phyloP scores from a whole-genome alignment of 768 basidiomycete species.

The Coprinopsis cinerea region DNA sequence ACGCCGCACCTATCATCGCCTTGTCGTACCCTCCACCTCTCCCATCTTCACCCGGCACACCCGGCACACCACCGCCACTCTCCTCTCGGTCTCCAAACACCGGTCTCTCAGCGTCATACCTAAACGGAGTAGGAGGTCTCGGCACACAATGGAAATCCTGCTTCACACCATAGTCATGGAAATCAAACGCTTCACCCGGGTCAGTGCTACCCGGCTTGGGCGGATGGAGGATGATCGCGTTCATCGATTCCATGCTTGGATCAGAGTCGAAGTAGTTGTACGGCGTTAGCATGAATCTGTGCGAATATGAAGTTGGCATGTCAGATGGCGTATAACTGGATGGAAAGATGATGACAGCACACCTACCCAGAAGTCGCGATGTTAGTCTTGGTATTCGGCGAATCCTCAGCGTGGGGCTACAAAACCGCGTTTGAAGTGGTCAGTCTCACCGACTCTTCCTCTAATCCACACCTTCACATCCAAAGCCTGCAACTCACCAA shows the following conservation, averaged over 20 bases:
- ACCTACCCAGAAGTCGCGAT: slow-evolving; percentile 46
- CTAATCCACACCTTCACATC: too few species aligned
- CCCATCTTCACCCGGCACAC: not conserved
- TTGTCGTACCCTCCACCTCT: not conserved
- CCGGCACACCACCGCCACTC: not conserved
- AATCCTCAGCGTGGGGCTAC: slow-evolving; percentile 59
- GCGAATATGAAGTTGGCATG: not conserved
- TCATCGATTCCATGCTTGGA: slow-evolving; percentile 50
- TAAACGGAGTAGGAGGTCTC: slow-evolving; percentile 18
- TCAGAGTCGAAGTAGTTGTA: slow-evolving; percentile 64
- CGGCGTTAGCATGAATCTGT: slow-evolving; percentile 52
- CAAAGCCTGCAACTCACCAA: slow-evolving; percentile 32
- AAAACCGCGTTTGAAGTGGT: not conserved
- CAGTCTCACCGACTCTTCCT: too few species aligned
- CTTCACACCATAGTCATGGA: slow-evolving; percentile 50
- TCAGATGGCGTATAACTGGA: not conserved
- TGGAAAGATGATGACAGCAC: not conserved
- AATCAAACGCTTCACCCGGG: slow-evolving; percentile 33
- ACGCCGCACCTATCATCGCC: not conserved
- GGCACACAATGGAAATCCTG: slow-evolving; percentile 23
- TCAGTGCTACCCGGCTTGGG: slow-evolving; percentile 28
- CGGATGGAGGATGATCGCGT: slow-evolving; percentile 31
- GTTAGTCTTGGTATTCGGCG: slow-evolving; percentile 54
- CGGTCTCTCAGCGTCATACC: slow-evolving; percentile 8
- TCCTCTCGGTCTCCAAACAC: not conserved